Conservation (phyloP, 257 asterid genomes). For the Dorcoceras hygrometricum region DNA sequence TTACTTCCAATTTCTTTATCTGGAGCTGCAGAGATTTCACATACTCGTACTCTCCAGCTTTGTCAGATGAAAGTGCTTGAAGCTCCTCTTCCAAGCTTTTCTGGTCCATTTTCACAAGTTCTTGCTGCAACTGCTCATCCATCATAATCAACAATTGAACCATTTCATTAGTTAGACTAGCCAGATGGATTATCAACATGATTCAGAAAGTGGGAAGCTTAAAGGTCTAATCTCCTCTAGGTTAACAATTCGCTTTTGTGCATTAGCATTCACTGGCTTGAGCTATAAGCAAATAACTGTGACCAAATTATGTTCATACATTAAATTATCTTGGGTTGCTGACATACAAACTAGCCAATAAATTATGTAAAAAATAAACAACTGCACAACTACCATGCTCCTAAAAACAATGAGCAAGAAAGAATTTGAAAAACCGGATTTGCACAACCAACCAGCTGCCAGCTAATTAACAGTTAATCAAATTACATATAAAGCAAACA, state of each 20-base stretch:
- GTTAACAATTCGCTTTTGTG: conserved; percentile 2
- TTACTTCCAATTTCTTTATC: conserved; percentile 64
- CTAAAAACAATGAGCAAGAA: neutral
- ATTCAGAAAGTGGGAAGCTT: conserved; percentile 9
- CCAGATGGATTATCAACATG: conserved; percentile 6
- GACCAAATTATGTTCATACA: no score
- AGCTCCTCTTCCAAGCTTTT: conserved; percentile 63
- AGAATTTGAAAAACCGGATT: neutral
- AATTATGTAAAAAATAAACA: neutral
- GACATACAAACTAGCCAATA: neutral
- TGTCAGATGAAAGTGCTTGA: conserved; percentile 66
- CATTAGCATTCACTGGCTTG: conserved; percentile 1
- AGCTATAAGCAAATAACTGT: neutral
- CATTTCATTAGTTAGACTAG: conserved; percentile 8
- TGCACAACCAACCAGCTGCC: neutral
- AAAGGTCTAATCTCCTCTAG: conserved; percentile 12
- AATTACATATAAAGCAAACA: neutral
- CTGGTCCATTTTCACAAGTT: conserved; percentile 54
- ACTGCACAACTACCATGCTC: neutral
- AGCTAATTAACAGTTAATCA: conserved; percentile 17
- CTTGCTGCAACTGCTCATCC: conserved; percentile 49
- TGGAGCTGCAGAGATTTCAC: conserved; percentile 71
- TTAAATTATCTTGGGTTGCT: no score
- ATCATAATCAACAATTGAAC: conserved; percentile 15
- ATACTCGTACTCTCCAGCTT: conserved; percentile 66